Conservation (phyloP, 768 basidiomycete genomes). For the Mycena sanguinolenta region DNA sequence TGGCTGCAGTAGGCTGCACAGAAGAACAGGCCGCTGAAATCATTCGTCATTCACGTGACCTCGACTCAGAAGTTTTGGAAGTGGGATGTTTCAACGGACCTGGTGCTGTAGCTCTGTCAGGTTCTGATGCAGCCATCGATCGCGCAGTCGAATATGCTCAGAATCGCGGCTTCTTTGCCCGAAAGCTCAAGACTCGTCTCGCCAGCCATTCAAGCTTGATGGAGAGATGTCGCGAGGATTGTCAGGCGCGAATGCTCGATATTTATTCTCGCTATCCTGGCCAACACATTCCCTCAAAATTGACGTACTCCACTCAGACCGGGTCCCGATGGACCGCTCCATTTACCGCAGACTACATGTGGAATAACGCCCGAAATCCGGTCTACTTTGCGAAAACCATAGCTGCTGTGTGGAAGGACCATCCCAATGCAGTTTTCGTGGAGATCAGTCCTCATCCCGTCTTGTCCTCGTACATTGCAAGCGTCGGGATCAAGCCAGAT, state of each 20-base stretch:
- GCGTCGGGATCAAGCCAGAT: constrained; percentile 40
- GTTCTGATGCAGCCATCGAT: neutral
- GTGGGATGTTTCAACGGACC: neutral
- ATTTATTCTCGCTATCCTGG: too few relatives aligned
- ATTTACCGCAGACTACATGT: constrained; percentile 56
- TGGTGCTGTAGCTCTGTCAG: neutral
- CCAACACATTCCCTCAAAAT: constrained; percentile 29
- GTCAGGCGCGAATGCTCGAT: too few relatives aligned
- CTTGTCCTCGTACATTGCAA: constrained; percentile 48
- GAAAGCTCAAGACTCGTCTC: neutral
- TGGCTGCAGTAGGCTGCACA: neutral
- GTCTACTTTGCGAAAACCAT: constrained; percentile 39
- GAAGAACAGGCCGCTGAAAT: too few relatives aligned
- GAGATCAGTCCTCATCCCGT: constrained; percentile 58
- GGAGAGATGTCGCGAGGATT: neutral
- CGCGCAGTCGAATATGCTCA: neutral
- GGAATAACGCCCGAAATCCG: constrained; percentile 49
- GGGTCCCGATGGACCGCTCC: constrained; percentile 35
- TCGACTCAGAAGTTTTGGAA: neutral
- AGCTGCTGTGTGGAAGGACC: constrained; percentile 36
- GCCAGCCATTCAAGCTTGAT: neutral
- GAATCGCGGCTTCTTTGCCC: neutral
- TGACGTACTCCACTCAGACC: constrained; percentile 54
- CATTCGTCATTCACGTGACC: neutral
- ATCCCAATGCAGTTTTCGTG: constrained; percentile 46